Percentiles rank a stretch among this genome's conserved stretches.
These are phyloP conservation scores for Paecilomyces sp. DNA, from an alignment of 2,329 filamentous ascomycete species.

Conservation along the genomic window DNA sequence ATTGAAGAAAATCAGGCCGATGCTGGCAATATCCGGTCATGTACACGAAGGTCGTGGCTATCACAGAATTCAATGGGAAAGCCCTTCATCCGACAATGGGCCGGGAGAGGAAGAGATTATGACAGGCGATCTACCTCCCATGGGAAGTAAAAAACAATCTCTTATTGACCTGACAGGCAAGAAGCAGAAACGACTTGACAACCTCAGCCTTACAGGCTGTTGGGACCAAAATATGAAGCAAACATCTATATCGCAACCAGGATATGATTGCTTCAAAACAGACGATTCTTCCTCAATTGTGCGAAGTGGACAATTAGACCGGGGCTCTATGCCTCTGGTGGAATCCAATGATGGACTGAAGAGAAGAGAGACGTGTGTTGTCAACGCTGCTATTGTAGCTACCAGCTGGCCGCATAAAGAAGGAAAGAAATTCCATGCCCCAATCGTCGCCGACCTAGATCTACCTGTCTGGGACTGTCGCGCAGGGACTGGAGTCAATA, in stretches of 20 bases:
- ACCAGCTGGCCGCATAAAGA: slow-evolving; percentile 56
- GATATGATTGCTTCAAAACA: slow-evolving; percentile 9
- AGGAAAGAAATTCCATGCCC: slow-evolving; percentile 64
- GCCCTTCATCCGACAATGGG: slow-evolving; percentile 1
- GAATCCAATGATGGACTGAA: slow-evolving; percentile 18
- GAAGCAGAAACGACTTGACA: slow-evolving; percentile 26
- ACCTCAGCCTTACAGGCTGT: slow-evolving; percentile 13
- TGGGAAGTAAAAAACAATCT: slow-evolving; percentile 47
- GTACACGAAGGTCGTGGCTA: slow-evolving; percentile 51
- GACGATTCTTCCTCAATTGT: slow-evolving; percentile 7
- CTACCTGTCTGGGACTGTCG: slow-evolving; percentile 50
- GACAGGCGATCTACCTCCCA: slow-evolving; percentile 29
- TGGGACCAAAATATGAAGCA: not conserved
- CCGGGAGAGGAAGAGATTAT: slow-evolving; percentile 8
- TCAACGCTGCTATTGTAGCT: slow-evolving; percentile 72
- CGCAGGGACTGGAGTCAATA: not conserved
- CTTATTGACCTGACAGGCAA: slow-evolving; percentile 46
- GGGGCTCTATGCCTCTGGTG: slow-evolving; percentile 4
- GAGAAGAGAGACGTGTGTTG: slow-evolving; percentile 64
- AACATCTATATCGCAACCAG: not conserved
- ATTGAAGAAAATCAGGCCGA: slow-evolving; percentile 42
- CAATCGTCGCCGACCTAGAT: slow-evolving; percentile 76
- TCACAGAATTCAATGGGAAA: slow-evolving; percentile 44
- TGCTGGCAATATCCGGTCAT: slow-evolving; percentile 52
- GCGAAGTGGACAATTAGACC: slow-evolving; percentile 9